Conservation (phyloP, 2,329 filamentous ascomycete species). For the Calonectria naviculata region DNA sequence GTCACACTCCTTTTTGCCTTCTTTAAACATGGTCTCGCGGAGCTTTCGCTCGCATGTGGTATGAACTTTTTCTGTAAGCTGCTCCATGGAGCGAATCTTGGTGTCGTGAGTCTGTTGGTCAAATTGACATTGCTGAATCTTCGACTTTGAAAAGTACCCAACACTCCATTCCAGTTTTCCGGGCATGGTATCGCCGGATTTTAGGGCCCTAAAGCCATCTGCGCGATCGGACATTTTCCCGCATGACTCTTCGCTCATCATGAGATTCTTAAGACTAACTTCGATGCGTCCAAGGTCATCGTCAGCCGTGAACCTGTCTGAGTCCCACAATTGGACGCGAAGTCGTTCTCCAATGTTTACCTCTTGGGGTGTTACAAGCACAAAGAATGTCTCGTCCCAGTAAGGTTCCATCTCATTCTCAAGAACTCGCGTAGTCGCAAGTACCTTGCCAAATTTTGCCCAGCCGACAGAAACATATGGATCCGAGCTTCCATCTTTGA, state of each 20-base stretch:
- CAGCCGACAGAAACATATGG: slow-evolving; percentile 79
- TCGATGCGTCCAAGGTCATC: slow-evolving; percentile 81
- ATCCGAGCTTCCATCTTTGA: slow-evolving; percentile 72
- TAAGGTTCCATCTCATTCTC: slow-evolving; percentile 72
- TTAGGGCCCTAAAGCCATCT: slow-evolving; percentile 74
- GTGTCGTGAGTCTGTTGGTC: slow-evolving; percentile 69
- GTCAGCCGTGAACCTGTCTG: slow-evolving; percentile 77
- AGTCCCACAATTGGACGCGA: slow-evolving; percentile 80
- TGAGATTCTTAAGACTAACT: slow-evolving; percentile 72
- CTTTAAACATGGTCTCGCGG: slow-evolving; percentile 65
- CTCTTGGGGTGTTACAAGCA: slow-evolving; percentile 78
- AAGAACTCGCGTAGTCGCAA: slow-evolving; percentile 72
- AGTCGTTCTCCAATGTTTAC: slow-evolving; percentile 78
- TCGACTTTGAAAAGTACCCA: slow-evolving; percentile 76
- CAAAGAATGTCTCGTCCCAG: slow-evolving; percentile 77
- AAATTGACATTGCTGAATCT: slow-evolving; percentile 71
- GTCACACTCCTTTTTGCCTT: slow-evolving; percentile 62
- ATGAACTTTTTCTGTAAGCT: slow-evolving; percentile 68
- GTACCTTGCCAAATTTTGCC: slow-evolving; percentile 79
- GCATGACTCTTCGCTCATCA: slow-evolving; percentile 67
- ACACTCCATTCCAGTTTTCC: slow-evolving; percentile 77
- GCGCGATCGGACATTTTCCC: slow-evolving; percentile 71
- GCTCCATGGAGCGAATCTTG: slow-evolving; percentile 65
- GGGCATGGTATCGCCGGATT: slow-evolving; percentile 74
- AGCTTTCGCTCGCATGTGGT: slow-evolving; percentile 69